A percentile compares a stretch with the other conserved stretches of the same genome.
Conservation (phyloP, 495 filamentous ascomycete genomes). For the Aspergillus leporis region DNA sequence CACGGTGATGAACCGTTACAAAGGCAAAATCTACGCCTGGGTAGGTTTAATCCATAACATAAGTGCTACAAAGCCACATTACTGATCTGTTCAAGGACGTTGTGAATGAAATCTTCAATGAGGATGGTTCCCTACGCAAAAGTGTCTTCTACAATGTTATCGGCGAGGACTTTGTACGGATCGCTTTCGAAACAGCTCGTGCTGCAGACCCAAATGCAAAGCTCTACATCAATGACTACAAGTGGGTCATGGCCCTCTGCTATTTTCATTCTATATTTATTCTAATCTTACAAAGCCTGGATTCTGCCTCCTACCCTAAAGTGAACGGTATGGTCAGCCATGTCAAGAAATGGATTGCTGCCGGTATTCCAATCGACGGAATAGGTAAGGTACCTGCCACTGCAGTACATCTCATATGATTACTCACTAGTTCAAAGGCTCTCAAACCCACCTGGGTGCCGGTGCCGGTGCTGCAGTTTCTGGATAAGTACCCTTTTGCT, state of each 20-base stretch:
- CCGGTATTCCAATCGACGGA: conserved; percentile 71
- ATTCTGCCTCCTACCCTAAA: conserved; percentile 51
- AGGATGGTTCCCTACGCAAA: conserved; percentile 60
- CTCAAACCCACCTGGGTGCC: conserved; percentile 59
- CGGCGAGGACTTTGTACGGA: conserved; percentile 57
- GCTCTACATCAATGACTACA: conserved; percentile 65
- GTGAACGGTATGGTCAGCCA: conserved; percentile 60
- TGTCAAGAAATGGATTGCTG: conserved; percentile 66
- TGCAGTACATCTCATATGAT: neutral
- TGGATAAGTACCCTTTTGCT: conserved; percentile 25
- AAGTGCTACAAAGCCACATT: neutral
- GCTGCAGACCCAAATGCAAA: conserved; percentile 58
- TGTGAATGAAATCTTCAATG: conserved; percentile 69
- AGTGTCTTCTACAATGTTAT: conserved; percentile 57
- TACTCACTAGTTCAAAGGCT: conserved; percentile 37
- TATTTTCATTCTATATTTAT: neutral
- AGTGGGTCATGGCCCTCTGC: conserved; percentile 17
- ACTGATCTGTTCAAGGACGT: conserved; percentile 52
- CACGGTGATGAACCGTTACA: conserved; percentile 27
- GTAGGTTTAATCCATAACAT: conserved; percentile 20
- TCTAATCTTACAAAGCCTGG: conserved; percentile 23
- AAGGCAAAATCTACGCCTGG: conserved; percentile 53
- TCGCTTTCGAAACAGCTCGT: conserved; percentile 57
- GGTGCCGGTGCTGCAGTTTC: conserved; percentile 15
- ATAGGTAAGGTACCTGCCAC: conserved; percentile 45